Evolutionary conservation across 1,284 basidiomycete species (phyloP), one percentile per base, ranked within the genome.

Genomic region (Fomitopsis pinicola): DNA sequence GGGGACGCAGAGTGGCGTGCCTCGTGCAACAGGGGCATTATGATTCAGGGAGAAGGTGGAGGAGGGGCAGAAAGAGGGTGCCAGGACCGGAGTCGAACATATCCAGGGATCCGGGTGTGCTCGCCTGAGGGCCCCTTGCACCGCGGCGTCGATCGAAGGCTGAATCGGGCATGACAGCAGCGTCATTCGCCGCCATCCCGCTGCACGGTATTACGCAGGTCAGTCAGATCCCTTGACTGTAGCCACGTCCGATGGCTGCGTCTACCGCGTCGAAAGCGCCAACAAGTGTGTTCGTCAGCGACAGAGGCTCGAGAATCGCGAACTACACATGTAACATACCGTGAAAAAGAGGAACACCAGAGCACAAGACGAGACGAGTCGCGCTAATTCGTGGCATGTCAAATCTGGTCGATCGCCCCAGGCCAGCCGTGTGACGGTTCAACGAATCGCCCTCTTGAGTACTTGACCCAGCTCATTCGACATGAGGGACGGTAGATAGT

Each of bases 61-160:
- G 40, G 42, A 35, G 22, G 30, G n/a, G 56, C 15, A 36, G 56
- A 57, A 26, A 46, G 56, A 45, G 22, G 35, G 56, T 14, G 19
- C 42, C 40, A 17, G 56, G 56, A 57, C 56, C 56, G 42, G 56
- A 44, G 56, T 57, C 56, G 56, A 46, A 57, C 56, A 57, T 46
- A 30, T 4, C 26, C 26, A 33, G 19, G 44, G 56, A 45, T 57
- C 42, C 56, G 56, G 30, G 56, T 57, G 56, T 14, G 56, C n/a
- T 28, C 46, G 3, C 46, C 19, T 17, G 7, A 36, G 35, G 26
- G 22, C 28, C 40, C 40, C 8, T 15, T 56, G 44, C 8, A n/a
- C 19, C 22, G 22, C 22, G 22, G 22, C 22, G 22, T 22, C 40
- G 56, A 57, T 42, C 42, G 56, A 57, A 44, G 42, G 28, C 40